Evolutionary conservation across 805 yeast species (phyloP).

Genomic region (Maudiozyma pseudohumilis): DNA sequence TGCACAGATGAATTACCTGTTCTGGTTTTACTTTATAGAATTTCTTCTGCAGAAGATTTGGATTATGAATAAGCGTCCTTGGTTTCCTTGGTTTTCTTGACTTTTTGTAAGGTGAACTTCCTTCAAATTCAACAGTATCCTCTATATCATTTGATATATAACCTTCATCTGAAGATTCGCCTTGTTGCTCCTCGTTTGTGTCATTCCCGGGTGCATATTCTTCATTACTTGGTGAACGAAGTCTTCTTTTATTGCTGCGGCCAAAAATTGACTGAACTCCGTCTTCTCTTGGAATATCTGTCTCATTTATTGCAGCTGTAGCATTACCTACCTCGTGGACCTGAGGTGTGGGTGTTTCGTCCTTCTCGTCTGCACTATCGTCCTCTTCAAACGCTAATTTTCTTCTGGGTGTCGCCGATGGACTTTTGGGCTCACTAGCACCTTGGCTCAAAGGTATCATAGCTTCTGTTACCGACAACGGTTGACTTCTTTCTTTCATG

Average conservation of each 20-base stretch:
- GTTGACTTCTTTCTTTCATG: background rate
- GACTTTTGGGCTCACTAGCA: too few species aligned
- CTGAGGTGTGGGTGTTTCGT: too few species aligned
- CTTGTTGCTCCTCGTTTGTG: too few species aligned
- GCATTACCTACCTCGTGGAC: too few species aligned
- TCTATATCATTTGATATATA: too few species aligned
- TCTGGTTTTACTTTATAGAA: conserved; percentile 31
- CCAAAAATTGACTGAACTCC: background rate
- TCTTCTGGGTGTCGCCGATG: conserved; percentile 15
- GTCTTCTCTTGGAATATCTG: background rate
- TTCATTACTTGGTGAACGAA: too few species aligned
- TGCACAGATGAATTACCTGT: conserved; percentile 42
- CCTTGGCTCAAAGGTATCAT: too few species aligned
- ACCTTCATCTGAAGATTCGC: too few species aligned
- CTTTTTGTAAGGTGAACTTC: background rate
- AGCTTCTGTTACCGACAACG: too few species aligned
- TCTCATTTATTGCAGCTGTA: background rate
- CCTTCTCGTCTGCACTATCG: conserved; percentile 9
- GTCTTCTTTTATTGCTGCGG: background rate
- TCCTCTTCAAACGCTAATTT: conserved; percentile 27
- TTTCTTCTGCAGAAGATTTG: conserved; percentile 20
- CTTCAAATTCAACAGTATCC: background rate
- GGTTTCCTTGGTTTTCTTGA: background rate
- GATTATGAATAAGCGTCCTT: background rate
- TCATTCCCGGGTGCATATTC: too few species aligned